Evolutionary conservation across 1,284 basidiomycete genomes (phyloP), one percentile per base, ranked within the genome.

Genomic region (Marasmius oreades): DNA sequence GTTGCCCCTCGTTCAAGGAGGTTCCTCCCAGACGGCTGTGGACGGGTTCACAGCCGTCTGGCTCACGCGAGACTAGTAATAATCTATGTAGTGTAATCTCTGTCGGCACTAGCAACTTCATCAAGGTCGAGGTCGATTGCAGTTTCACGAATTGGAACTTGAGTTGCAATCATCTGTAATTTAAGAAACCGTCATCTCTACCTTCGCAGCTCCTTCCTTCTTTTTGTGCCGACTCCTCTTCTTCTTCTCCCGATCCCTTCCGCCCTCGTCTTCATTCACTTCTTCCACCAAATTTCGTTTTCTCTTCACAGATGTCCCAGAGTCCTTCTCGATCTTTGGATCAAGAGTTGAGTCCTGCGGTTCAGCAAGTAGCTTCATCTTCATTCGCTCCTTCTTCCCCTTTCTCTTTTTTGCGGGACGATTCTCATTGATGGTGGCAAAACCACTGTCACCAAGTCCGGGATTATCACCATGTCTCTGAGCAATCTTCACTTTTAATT

Each of bases 321-420:
- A n/a, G n/a, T n/a, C n/a, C n/a, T n/a, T n/a, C n/a, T n/a, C n/a
- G n/a, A 59, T 65, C 28, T 31, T 31, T 10, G 28, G 4, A 10
- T 31, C 69, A 16, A 59, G 69, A 10, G 48, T 63, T 2, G 48
- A 62, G 7, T 52, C 64, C 23, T 59, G 67, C 8, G 50, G 57
- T 42, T 53, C 52, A 55, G 24, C 48, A 2, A 37, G 53, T 66
- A 64, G 70, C 64, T 76, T 84, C 61, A 73, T 65, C 64, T 74
- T 82, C 75, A 81, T 74, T 42, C 88, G 76, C 73, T 90, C 88
- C 74, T 89, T 90, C 79, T 85, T 90, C 5, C 88, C 88, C 66
- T 80, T 88, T 62, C 88, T 71, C 70, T 85, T 88, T 77, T 86
- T 88, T 63, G 61, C 67, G 53, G 68, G 65, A 59, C 70, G 74